A percentile compares a stretch with the other conserved stretches of the same genome.
Conservation (phyloP, 768 basidiomycete species). For the Pulveroboletus sp. region DNA sequence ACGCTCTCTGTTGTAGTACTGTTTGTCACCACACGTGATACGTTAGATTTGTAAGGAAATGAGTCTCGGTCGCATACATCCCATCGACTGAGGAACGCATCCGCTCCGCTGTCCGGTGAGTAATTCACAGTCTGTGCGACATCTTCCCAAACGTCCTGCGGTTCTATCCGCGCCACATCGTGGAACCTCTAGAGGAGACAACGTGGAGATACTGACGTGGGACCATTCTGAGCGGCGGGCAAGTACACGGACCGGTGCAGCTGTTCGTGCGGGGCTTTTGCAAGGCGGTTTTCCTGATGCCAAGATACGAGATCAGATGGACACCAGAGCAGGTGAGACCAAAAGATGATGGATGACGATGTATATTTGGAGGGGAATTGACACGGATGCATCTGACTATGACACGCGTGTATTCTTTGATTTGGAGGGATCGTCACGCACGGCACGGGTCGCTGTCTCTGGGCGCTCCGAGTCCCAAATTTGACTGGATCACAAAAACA, state of each 20-base stretch:
- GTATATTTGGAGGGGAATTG: no score
- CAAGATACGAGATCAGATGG: slow-evolving; percentile 69
- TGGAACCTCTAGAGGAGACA: slow-evolving; percentile 33
- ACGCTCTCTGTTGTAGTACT: no score
- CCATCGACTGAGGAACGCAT: no score
- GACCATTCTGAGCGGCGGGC: slow-evolving; percentile 53
- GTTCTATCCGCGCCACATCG: slow-evolving; percentile 52
- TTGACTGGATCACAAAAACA: slow-evolving; percentile 42
- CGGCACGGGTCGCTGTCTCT: slow-evolving; percentile 57
- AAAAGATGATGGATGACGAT: slow-evolving; percentile 36
- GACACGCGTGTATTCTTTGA: background rate
- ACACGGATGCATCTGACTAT: background rate
- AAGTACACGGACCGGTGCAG: slow-evolving; percentile 65
- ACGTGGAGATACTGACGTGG: slow-evolving; percentile 50
- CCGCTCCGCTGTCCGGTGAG: no score
- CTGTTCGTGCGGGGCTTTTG: slow-evolving; percentile 58
- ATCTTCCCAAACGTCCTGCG: slow-evolving; percentile 53
- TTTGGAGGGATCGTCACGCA: slow-evolving; percentile 64
- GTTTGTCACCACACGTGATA: no score
- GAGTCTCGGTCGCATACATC: no score
- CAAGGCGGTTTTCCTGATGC: slow-evolving; percentile 52
- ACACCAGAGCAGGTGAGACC: slow-evolving; percentile 55
- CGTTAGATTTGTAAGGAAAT: no score
- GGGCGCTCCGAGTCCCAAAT: slow-evolving; percentile 51
- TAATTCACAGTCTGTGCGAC: slow-evolving; percentile 41